These are phyloP conservation scores for Candida nitratophila DNA, from an alignment of 805 yeast genomes.

Conservation along the genomic window DNA sequence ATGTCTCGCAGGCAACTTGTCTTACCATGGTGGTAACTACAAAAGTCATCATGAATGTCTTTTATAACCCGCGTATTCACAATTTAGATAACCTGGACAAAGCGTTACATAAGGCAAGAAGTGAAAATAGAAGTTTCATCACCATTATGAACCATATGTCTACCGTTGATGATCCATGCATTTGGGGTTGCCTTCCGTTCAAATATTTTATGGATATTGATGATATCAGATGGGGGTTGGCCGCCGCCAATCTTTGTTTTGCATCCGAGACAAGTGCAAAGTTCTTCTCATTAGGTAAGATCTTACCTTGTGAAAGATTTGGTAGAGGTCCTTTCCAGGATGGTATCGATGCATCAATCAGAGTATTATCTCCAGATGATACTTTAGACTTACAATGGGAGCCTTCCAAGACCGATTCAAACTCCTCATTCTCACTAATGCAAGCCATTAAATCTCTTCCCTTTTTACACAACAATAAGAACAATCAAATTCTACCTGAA, in stretches of 20 bases:
- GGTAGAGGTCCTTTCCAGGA: slow-evolving; percentile 94
- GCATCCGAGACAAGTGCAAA: slow-evolving; percentile 38
- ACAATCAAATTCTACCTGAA: slow-evolving; percentile 3
- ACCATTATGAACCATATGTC: slow-evolving; percentile 94
- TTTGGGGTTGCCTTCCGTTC: slow-evolving; percentile 84
- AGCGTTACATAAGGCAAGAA: slow-evolving; percentile 55
- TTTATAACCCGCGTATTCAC: slow-evolving; percentile 58
- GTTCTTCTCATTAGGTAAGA: slow-evolving; percentile 84
- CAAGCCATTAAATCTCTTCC: neutral
- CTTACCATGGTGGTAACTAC: slow-evolving; percentile 56
- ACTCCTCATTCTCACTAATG: neutral
- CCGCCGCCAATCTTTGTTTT: slow-evolving; percentile 89
- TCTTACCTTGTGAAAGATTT: slow-evolving; percentile 79
- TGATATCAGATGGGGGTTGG: slow-evolving; percentile 87
- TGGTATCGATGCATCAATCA: slow-evolving; percentile 77
- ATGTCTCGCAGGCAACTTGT: slow-evolving; percentile 63
- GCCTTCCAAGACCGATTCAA: neutral
- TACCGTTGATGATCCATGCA: slow-evolving; percentile 83
- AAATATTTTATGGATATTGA: slow-evolving; percentile 53
- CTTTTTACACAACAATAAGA: neutral
- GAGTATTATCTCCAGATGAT: slow-evolving; percentile 74
- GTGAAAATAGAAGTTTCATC: slow-evolving; percentile 66
- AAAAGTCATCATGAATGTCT: slow-evolving; percentile 50
- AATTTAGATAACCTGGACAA: slow-evolving; percentile 57
- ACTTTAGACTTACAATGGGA: slow-evolving; percentile 37